Base-by-base conservation (phyloP, 352 stramenopile species). In the Phytophthora brassicae region DNA sequence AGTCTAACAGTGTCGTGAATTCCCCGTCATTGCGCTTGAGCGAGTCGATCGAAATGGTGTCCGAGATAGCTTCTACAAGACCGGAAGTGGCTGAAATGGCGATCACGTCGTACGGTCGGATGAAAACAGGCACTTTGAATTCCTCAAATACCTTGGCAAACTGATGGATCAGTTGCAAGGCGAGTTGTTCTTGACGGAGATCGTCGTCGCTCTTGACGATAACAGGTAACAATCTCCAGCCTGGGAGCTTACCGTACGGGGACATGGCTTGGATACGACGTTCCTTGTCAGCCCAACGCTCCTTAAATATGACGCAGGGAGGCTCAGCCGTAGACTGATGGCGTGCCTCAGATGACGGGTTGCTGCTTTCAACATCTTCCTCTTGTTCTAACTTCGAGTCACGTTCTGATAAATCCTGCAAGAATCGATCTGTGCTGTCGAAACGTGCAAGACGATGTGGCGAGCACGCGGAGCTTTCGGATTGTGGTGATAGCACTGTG, bases 121-220 rank as follows among this genome's bases (percentile, higher is more conserved):
- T 68, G 78, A 94, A 99, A 6, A 99, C 82, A 3, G 96, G 91
- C 6, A 99, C 64, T 24, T 97, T 87, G 38, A 87, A 92, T 56
- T 97, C 95, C 51, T 92, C 77, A 65, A 99, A 99, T 48, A 98
- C 91, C 14, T 96, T 88, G 23, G 92, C 96, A 44, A 98, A 93
- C 49, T 98, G 86, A 45, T 73, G 75, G 60, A 99, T 99, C 1
- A 99, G 72, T 68, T 99, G 96, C 77, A 98, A 92, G 1, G 97
- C 94, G 58, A 99, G 97, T 36, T 98, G 92, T 73, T 99, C 97
- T 71, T 99, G 97, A 16, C 97, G 80, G 23, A 99, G 68, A 67
- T 99, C 97, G 67, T 99, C 97, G 60, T 99, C 98, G 39, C 90
- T 98, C 76, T 99, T 99, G 16, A 99, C 88, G 72, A 99, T 99